Percentiles rank a stretch among this genome's conserved stretches.
phyloP scores from a whole-genome alignment of 495 filamentous ascomycete genomes.

The Pyronema omphalodes region DNA sequence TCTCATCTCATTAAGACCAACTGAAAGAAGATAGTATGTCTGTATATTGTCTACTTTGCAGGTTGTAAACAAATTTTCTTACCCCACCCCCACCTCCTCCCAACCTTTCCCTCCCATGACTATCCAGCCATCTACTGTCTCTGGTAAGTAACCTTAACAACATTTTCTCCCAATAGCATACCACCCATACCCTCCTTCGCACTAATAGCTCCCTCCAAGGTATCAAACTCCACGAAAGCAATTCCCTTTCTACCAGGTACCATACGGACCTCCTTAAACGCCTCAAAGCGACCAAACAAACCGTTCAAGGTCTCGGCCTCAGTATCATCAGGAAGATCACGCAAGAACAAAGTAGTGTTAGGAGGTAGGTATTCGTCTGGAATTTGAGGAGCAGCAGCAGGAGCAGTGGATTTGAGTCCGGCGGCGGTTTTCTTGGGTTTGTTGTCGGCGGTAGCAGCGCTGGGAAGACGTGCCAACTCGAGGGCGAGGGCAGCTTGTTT shows the following conservation, averaged over 20 bases:
- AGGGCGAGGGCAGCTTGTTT: constrained; percentile 74
- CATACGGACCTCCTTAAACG: constrained; percentile 79
- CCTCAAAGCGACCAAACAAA: constrained; percentile 79
- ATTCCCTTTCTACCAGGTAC: constrained; percentile 78
- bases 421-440: constrained; percentile 43
- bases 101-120: neutral
- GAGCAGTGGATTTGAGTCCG: constrained; percentile 56
- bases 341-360: constrained; percentile 94
- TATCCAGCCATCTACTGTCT: constrained; percentile 39
- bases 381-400: constrained; percentile 52
- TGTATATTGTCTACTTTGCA: too few species aligned
- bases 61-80: neutral
- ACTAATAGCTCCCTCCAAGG: constrained; percentile 69
- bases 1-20: too few species aligned
- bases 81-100: neutral
- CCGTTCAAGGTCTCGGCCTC: constrained; percentile 58
- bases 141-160: constrained; percentile 76
- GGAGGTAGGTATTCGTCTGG: constrained; percentile 95
- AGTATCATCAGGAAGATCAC: constrained; percentile 76
- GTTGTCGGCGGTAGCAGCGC: constrained; percentile 33
- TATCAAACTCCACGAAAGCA: constrained; percentile 93
- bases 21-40: too few species aligned
- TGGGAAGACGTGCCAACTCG: constrained; percentile 52
- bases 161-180: constrained; percentile 57
- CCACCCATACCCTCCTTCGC: constrained; percentile 90